Evolutionary conservation across 1,284 basidiomycete genomes (phyloP), one percentile per base, ranked within the genome.

Genomic region (Cutaneotrichosporon mucoides): DNA sequence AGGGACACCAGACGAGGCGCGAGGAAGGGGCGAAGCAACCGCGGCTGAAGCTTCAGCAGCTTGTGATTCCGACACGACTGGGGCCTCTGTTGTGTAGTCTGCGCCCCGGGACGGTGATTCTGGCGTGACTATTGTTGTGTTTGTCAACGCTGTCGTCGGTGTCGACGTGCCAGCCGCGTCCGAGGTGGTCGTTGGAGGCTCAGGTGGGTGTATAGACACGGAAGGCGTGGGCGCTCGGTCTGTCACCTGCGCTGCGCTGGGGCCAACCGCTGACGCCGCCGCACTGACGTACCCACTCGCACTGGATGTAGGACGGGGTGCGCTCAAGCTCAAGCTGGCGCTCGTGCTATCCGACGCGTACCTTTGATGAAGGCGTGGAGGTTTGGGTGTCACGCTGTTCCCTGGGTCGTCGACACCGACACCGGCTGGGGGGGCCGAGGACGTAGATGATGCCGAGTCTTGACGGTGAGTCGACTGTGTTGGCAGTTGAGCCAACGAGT

Each of bases 401-500:
- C 24, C 24, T 48, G 38, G 38, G 38, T 8, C 38, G 34, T 13
- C 5, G 44, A 10, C 16, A 45, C 9, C 44, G 4, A 24, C 16
- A 33, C 15, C 16, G 44, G 44, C 8, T 16, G 7, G 4, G 44
- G 16, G 6, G 8, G 8, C 10, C 8, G 16, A 9, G 16, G 15
- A 44, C 24, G 43, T 6, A 16, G 43, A 16, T 9, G 6, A 24
- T 24, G 24, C 24, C 24, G 24, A 24, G 24, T 24, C 24, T 24
- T 24, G 24, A 24, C 24, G 46, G 34, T 24, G 46, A 48, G 46
- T 35, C 34, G 46, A 24, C 16, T 6, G 53, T 43, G 16, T 34
- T 42, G 44, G 41, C 10, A 38, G 35, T 10, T 53, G 51, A 6
- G 56, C 41, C 10, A 57, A 42, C 41, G 55, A 57, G 42, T 57